These are phyloP conservation scores for Pseudogymnoascus sp. DNA, from an alignment of 2,329 filamentous ascomycete genomes.

Conservation along the genomic window DNA sequence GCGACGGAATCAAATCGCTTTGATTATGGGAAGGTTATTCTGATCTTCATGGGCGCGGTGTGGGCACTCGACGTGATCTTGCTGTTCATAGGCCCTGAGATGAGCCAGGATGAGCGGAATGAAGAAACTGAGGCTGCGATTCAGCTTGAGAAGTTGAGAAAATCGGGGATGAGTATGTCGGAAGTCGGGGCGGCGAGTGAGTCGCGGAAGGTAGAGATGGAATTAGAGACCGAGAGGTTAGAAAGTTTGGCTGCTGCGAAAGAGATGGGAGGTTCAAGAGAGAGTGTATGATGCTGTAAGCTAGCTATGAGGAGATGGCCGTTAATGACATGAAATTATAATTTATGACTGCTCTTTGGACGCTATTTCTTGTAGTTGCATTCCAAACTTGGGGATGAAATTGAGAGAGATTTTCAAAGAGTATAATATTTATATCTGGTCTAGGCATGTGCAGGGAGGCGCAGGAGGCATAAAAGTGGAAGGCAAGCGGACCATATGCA, in stretches of 20 bases:
- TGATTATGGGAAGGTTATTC: slow-evolving; percentile 72
- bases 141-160: neutral
- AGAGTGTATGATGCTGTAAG: neutral
- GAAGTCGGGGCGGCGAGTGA: neutral
- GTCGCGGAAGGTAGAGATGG: neutral
- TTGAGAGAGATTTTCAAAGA: neutral
- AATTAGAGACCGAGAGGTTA: neutral
- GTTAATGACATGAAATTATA: neutral
- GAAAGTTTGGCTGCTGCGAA: neutral
- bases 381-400: neutral
- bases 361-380: neutral
- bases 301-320: slow-evolving; percentile 32
- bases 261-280: neutral
- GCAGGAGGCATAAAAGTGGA: neutral
- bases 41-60: slow-evolving; percentile 81
- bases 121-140: neutral
- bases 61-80: slow-evolving; percentile 50
- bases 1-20: slow-evolving; percentile 44
- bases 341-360: neutral
- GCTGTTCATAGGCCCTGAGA: slow-evolving; percentile 37
- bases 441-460: neutral
- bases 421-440: neutral
- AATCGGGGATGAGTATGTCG: neutral
- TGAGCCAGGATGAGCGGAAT: neutral
- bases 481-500: neutral